These are phyloP conservation scores for Curvularia hawaiiensis DNA, from an alignment of 2,329 filamentous ascomycete genomes.

Conservation along the genomic window DNA sequence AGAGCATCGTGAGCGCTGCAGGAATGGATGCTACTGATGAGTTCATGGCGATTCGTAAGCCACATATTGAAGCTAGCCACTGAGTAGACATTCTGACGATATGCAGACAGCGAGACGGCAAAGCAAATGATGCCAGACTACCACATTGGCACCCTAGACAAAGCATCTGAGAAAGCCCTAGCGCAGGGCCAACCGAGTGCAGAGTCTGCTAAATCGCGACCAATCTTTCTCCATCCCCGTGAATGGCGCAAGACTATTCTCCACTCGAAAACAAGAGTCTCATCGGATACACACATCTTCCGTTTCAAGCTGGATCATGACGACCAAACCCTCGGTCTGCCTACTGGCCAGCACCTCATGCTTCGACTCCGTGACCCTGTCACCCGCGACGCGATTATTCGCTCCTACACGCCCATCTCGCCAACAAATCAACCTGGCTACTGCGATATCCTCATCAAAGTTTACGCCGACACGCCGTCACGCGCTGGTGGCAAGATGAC, in stretches of 20 bases:
- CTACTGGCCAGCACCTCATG: conserved; percentile 86
- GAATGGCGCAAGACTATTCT: conserved; percentile 76
- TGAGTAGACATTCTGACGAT: conserved; percentile 29
- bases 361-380: conserved; percentile 76
- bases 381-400: conserved; percentile 74
- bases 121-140: conserved; percentile 88
- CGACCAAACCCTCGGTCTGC: conserved; percentile 73
- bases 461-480: conserved; percentile 69
- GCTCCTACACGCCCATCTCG: conserved; percentile 86
- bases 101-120: conserved; percentile 82
- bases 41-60: conserved; percentile 87
- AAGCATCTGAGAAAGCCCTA: conserved; percentile 62
- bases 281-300: conserved; percentile 81
- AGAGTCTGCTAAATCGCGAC: conserved; percentile 54
- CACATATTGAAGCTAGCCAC: too few species aligned
- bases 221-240: conserved; percentile 73
- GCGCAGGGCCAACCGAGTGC: conserved; percentile 52
- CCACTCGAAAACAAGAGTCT: conserved; percentile 70
- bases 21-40: conserved; percentile 84
- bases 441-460: conserved; percentile 79
- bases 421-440: conserved; percentile 64
- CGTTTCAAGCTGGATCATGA: conserved; percentile 77
- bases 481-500: conserved; percentile 79
- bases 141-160: conserved; percentile 79
- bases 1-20: conserved; percentile 83